Conservation (phyloP, 352 stramenopile species). For the Phytophthora kernoviae region DNA sequence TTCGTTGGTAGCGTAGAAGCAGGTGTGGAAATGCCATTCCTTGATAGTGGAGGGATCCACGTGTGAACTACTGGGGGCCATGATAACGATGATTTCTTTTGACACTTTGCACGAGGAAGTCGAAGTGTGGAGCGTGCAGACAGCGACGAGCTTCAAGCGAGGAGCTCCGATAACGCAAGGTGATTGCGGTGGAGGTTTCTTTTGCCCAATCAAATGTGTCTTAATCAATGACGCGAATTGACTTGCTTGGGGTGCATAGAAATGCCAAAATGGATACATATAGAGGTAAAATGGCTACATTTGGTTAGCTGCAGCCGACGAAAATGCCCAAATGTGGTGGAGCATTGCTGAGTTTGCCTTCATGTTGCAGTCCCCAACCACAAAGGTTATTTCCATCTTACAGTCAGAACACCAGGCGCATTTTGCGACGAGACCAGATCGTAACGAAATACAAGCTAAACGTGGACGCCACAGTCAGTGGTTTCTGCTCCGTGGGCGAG, state of each 20-base stretch:
- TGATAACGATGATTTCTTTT: constrained; percentile 1
- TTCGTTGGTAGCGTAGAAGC: constrained; percentile 60
- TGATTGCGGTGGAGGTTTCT: too few species aligned
- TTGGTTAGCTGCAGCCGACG: neutral
- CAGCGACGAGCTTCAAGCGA: neutral
- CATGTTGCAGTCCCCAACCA: neutral
- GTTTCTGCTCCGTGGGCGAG: constrained; percentile 12
- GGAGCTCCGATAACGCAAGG: too few species aligned
- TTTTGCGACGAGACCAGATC: constrained; percentile 19
- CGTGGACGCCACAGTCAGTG: constrained; percentile 24
- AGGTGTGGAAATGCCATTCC: constrained; percentile 83
- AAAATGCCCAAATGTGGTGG: neutral
- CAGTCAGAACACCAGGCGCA: constrained; percentile 4
- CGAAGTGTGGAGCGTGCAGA: constrained; percentile 7
- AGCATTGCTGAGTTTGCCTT: neutral
- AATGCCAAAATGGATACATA: constrained; percentile 16
- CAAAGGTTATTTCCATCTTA: constrained; percentile 15
- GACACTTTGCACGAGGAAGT: neutral
- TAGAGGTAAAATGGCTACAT: neutral
- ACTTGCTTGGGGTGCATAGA: constrained; percentile 11
- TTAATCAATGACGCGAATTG: too few species aligned
- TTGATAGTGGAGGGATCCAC: constrained; percentile 37
- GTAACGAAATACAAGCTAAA: constrained; percentile 29
- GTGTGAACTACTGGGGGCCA: constrained; percentile 15
- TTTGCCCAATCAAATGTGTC: too few species aligned